Conservation (phyloP, 2,329 filamentous ascomycete species). For the Pyricularia pennisetigena region DNA sequence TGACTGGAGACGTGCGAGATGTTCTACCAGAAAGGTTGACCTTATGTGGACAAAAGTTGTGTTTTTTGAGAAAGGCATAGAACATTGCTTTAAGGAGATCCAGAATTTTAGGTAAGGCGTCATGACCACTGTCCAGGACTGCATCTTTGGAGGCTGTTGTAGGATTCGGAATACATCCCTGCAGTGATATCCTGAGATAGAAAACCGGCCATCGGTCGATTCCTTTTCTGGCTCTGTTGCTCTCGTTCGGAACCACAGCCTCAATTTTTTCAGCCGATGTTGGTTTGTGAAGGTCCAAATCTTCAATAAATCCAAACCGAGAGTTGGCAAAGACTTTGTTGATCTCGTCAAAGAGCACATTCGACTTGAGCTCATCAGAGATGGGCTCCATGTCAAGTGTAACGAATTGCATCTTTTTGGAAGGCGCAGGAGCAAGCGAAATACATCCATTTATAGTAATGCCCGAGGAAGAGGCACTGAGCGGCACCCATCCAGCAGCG, state of each 20-base stretch:
- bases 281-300: constrained; percentile 14
- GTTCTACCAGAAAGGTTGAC: background rate
- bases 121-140: constrained; percentile 34
- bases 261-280: background rate
- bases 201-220: constrained; percentile 88
- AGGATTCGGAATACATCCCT: constrained; percentile 3
- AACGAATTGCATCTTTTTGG: constrained; percentile 69
- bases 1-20: constrained; percentile 15
- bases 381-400: constrained; percentile 66
- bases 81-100: constrained; percentile 61
- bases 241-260: background rate
- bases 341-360: constrained; percentile 64
- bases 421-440: constrained; percentile 59
- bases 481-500: constrained; percentile 54
- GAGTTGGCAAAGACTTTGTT: constrained; percentile 71
- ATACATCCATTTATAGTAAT: constrained; percentile 62
- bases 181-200: constrained; percentile 55
- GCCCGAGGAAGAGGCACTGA: constrained; percentile 54
- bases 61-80: constrained; percentile 63
- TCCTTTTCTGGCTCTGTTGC: constrained; percentile 46
- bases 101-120: constrained; percentile 42
- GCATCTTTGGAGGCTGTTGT: constrained; percentile 21
- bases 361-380: constrained; percentile 41
- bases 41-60: constrained; percentile 53
- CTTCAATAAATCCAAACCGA: constrained; percentile 58